Evolutionary conservation across 768 basidiomycete species (phyloP).

Genomic region (Gloeophyllum trabeum): DNA sequence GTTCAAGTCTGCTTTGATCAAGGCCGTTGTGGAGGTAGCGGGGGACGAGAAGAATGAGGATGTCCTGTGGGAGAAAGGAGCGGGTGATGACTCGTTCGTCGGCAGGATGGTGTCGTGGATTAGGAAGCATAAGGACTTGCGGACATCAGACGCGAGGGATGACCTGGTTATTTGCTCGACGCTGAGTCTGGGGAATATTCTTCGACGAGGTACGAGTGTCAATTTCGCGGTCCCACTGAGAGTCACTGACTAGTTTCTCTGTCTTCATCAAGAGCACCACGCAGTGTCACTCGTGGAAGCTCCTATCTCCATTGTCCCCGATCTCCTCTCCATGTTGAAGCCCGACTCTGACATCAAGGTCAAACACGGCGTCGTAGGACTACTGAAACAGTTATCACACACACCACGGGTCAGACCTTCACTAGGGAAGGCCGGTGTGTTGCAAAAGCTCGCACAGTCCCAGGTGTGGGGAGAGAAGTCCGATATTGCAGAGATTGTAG

Average conservation of each 20-base stretch:
- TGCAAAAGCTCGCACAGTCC: constrained; percentile 49
- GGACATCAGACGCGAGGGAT: constrained; percentile 33
- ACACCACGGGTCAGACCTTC: constrained; percentile 45
- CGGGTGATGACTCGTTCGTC: constrained; percentile 68
- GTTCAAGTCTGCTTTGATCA: constrained; percentile 80
- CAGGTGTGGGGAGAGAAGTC: constrained; percentile 58
- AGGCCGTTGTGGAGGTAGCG: constrained; percentile 75
- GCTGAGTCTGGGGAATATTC: constrained; percentile 74
- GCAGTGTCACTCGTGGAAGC: no score
- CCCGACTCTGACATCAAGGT: constrained; percentile 66
- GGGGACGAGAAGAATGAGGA: constrained; percentile 75
- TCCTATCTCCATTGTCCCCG: constrained; percentile 54
- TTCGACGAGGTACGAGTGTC: constrained; percentile 48
- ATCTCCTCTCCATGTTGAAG: constrained; percentile 49
- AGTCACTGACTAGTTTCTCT: constrained; percentile 5
- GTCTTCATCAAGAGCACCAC: no score
- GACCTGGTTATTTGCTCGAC: constrained; percentile 80
- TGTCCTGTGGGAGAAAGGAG: constrained; percentile 58
- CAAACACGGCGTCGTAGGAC: constrained; percentile 80
- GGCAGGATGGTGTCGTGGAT: constrained; percentile 71
- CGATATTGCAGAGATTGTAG: constrained; percentile 83
- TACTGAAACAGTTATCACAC: constrained; percentile 77
- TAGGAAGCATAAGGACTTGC: constrained; percentile 33
- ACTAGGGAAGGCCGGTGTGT: constrained; percentile 50
- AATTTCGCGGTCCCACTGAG: neutral